These are phyloP conservation scores for Cercis canadensis DNA, from an alignment of 306 rosid species.

Conservation along the genomic window DNA sequence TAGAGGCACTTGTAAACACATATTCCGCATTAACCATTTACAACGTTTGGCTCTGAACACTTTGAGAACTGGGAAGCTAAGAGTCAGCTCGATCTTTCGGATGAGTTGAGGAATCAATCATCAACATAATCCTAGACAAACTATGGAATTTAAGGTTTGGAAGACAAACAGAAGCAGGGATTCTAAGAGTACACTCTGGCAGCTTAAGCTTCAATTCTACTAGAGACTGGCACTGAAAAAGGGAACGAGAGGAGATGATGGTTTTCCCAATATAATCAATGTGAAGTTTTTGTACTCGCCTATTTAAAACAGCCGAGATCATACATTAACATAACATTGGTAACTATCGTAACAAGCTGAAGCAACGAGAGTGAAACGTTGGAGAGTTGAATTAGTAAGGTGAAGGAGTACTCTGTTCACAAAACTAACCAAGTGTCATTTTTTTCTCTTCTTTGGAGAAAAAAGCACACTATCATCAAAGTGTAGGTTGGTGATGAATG, in stretches of 20 bases:
- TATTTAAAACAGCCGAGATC: slow-evolving; percentile 7
- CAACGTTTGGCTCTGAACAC: not conserved
- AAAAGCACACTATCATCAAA: not conserved
- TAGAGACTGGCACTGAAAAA: not conserved
- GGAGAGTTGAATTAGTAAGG: not conserved
- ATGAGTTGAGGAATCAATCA: not conserved
- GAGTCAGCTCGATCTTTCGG: not conserved
- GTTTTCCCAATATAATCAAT: not conserved
- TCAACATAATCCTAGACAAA: slow-evolving; percentile 7
- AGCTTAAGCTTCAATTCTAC: slow-evolving; percentile 17
- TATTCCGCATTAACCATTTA: not conserved
- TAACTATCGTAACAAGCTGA: not conserved
- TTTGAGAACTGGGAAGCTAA: slow-evolving; percentile 22
- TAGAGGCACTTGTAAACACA: too few relatives aligned
- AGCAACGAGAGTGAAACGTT: slow-evolving; percentile 7
- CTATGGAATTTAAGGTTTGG: not conserved
- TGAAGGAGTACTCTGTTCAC: slow-evolving; percentile 3
- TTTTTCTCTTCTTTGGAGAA: not conserved
- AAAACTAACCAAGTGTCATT: not conserved
- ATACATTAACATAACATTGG: not conserved
- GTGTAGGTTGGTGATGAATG: slow-evolving; percentile 2
- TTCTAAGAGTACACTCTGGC: not conserved
- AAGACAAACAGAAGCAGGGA: not conserved
- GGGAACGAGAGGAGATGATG: not conserved
- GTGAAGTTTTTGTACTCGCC: not conserved